A percentile compares a stretch with the other conserved stretches of the same genome.
phyloP scores from a whole-genome alignment of 805 yeast species.

The Kuraishia molischiana region DNA sequence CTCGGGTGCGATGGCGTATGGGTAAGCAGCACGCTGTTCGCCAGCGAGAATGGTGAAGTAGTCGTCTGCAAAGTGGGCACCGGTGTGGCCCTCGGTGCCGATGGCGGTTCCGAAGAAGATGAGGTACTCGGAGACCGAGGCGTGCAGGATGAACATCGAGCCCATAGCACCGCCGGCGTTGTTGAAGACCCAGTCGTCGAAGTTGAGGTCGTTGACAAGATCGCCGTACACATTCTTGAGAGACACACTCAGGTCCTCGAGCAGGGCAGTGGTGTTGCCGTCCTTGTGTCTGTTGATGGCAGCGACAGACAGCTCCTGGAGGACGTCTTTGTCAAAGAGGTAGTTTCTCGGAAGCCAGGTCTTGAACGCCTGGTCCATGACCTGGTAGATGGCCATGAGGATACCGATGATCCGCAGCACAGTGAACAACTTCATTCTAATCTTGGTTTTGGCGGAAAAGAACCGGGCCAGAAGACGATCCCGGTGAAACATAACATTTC shows the following conservation, averaged over 20 bases:
- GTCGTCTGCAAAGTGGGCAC: conserved; percentile 95
- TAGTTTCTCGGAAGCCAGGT: conserved; percentile 65
- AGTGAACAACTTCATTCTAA: no score
- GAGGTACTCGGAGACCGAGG: conserved; percentile 86
- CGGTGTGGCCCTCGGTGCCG: conserved; percentile 95
- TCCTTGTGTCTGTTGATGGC: conserved; percentile 45
- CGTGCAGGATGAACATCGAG: conserved; percentile 89
- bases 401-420: no score
- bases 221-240: conserved; percentile 63
- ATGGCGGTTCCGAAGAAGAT: conserved; percentile 89
- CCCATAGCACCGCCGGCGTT: conserved; percentile 99
- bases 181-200: conserved; percentile 90
- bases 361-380: conserved; percentile 30
- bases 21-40: conserved; percentile 61
- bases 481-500: no score
- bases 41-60: conserved; percentile 88
- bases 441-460: no score
- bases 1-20: conserved; percentile 55
- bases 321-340: conserved; percentile 56
- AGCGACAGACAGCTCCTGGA: conserved; percentile 49
- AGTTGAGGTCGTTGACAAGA: conserved; percentile 58
- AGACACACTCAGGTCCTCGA: conserved; percentile 49
- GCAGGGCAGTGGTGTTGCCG: conserved; percentile 49
- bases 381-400: background rate
- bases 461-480: no score